A percentile compares a stretch with the other conserved stretches of the same genome.
phyloP scores from a whole-genome alignment of 176 grass and related monocot genomes.

The Stipa capillata region DNA sequence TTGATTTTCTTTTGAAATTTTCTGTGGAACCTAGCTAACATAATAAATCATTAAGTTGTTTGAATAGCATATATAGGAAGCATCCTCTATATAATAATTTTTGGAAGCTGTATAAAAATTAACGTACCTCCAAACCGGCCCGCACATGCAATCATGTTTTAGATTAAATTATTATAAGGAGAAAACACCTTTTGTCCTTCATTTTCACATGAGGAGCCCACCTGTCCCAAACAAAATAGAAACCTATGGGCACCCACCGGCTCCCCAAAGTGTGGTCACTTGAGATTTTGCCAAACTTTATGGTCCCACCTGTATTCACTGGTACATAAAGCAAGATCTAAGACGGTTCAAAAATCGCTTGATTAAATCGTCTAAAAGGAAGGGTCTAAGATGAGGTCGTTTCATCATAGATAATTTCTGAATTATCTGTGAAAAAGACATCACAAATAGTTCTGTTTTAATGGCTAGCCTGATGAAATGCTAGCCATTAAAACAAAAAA shows the following conservation, averaged over 20 bases:
- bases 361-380: no score
- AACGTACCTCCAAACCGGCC: slow-evolving; percentile 10
- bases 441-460: no score
- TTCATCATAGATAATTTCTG: no score
- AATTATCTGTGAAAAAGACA: no score
- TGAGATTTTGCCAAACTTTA: slow-evolving; percentile 18
- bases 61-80: not conserved
- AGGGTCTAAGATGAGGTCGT: no score
- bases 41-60: not conserved
- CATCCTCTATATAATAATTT: no score
- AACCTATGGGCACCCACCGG: slow-evolving; percentile 9
- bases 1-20: not conserved
- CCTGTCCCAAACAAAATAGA: no score
- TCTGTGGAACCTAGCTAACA: not conserved
- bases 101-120: not conserved
- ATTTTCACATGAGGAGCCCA: slow-evolving; percentile 16
- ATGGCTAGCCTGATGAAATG: no score
- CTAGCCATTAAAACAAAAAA: no score
- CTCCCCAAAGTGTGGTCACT: slow-evolving; percentile 17
- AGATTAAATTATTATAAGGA: not conserved
- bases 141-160: slow-evolving; percentile 34
- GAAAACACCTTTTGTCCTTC: slow-evolving; percentile 8
- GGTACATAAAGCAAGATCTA: no score
- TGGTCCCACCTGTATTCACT: not conserved
- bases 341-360: no score